phyloP scores from a whole-genome alignment of 2,329 filamentous ascomycete species.

The Gyromitra esculenta region DNA sequence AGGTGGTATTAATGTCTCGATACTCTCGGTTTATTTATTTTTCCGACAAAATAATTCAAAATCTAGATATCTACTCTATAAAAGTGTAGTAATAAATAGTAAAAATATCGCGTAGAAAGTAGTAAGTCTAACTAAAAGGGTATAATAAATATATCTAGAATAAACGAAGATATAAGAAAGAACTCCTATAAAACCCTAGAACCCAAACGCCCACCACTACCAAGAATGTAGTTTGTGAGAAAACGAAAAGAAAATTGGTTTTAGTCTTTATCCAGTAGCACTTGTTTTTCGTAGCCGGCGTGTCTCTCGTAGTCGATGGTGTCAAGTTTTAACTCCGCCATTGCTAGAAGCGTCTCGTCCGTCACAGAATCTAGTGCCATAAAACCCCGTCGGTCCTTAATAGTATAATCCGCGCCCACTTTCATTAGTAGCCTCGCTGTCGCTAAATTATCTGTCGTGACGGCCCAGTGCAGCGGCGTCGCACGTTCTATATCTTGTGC shows the following conservation, averaged over 20 bases:
- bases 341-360: slow-evolving; percentile 9
- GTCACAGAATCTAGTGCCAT: slow-evolving; percentile 23
- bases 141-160: slow-evolving; percentile 15
- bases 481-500: slow-evolving; percentile 26
- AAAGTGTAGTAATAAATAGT: background rate
- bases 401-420: slow-evolving; percentile 38
- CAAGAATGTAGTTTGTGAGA: background rate
- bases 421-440: slow-evolving; percentile 33
- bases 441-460: slow-evolving; percentile 11
- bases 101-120: background rate
- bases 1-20: background rate
- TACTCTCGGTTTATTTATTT: background rate
- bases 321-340: background rate
- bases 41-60: background rate
- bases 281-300: too few species aligned
- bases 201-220: slow-evolving; percentile 6
- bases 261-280: background rate
- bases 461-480: slow-evolving; percentile 43
- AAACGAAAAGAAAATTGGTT: background rate
- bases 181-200: background rate
- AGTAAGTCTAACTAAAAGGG: background rate
- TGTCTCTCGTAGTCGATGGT: slow-evolving; percentile 1
- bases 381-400: slow-evolving; percentile 21
- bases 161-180: slow-evolving; percentile 18
- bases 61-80: slow-evolving; percentile 25